A percentile compares a stretch with the other conserved stretches of the same genome.
Conservation (phyloP, 768 basidiomycete genomes). For the Panaeolus papilionaceus region DNA sequence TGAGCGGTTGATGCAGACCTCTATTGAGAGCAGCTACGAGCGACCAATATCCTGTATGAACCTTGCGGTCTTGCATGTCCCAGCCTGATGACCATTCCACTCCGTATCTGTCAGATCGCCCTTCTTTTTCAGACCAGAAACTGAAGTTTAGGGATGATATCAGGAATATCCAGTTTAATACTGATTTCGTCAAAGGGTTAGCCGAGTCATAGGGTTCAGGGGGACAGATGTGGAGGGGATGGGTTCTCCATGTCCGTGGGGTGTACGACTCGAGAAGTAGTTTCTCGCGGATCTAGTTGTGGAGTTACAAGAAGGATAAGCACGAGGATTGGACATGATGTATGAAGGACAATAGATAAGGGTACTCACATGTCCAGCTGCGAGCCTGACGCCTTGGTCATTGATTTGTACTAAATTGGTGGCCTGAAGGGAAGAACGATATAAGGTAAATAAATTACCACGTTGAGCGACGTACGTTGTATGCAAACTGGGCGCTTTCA, state of each 20-base stretch:
- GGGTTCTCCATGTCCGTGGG: conserved; percentile 82
- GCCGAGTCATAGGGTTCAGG: conserved; percentile 62
- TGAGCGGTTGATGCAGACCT: conserved; percentile 49
- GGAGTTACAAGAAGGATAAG: conserved; percentile 17
- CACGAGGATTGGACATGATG: conserved; percentile 13
- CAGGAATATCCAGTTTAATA: conserved; percentile 88
- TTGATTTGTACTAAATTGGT: conserved; percentile 66
- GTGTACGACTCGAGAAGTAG: conserved; percentile 71
- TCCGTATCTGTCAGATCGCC: conserved; percentile 66
- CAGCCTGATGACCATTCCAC: conserved; percentile 81
- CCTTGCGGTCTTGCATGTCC: conserved; percentile 51
- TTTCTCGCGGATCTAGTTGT: conserved; percentile 63
- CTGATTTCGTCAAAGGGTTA: conserved; percentile 59
- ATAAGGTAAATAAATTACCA: conserved; percentile 14
- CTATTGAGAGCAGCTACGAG: conserved; percentile 83
- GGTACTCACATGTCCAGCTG: conserved; percentile 67
- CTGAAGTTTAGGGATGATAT: conserved; percentile 88
- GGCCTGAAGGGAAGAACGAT: conserved; percentile 43
- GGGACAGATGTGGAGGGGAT: conserved; percentile 77
- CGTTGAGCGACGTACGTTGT: conserved; percentile 48
- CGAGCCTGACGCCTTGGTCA: conserved; percentile 62
- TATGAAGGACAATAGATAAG: conserved; percentile 15
- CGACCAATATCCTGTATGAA: conserved; percentile 89
- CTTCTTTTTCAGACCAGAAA: conserved; percentile 84
- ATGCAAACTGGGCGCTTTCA: conserved; percentile 59